phyloP scores from a whole-genome alignment of 768 basidiomycete species.

The Amanita jacksonii region DNA sequence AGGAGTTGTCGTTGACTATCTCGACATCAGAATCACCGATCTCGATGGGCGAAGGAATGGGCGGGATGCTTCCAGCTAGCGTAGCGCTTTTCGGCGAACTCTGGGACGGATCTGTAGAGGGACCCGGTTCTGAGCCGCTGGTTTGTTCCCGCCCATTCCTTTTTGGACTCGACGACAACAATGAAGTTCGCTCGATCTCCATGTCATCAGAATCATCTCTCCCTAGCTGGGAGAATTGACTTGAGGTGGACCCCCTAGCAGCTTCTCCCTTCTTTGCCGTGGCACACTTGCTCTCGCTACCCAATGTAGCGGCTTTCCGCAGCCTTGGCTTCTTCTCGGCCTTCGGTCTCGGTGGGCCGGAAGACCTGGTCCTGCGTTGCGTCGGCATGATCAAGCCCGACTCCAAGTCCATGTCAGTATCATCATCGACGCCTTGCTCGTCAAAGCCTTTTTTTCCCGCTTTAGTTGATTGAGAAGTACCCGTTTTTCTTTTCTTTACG shows the following conservation, averaged over 20 bases:
- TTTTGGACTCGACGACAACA: not conserved
- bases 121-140: not conserved
- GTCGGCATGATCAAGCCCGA: slow-evolving; percentile 34
- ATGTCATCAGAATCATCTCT: slow-evolving; percentile 47
- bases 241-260: slow-evolving; percentile 20
- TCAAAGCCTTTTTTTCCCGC: slow-evolving; percentile 32
- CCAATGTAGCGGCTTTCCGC: slow-evolving; percentile 35
- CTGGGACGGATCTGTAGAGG: not conserved
- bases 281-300: slow-evolving; percentile 8
- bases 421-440: slow-evolving; percentile 51
- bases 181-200: slow-evolving; percentile 33
- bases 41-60: slow-evolving; percentile 5
- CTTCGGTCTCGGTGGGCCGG: slow-evolving; percentile 19
- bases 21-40: slow-evolving; percentile 21
- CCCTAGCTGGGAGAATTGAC: slow-evolving; percentile 35
- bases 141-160: not conserved
- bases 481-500: slow-evolving; percentile 36
- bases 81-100: not conserved
- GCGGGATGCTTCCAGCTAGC: not conserved
- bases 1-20: not conserved
- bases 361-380: slow-evolving; percentile 45
- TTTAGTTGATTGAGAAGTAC: slow-evolving; percentile 16
- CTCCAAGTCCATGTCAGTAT: slow-evolving; percentile 59
- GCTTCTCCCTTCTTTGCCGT: slow-evolving; percentile 4
- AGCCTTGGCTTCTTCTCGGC: slow-evolving; percentile 24